phyloP scores from a whole-genome alignment of 2,329 filamentous ascomycete genomes.

The Lachnellula suecica region DNA sequence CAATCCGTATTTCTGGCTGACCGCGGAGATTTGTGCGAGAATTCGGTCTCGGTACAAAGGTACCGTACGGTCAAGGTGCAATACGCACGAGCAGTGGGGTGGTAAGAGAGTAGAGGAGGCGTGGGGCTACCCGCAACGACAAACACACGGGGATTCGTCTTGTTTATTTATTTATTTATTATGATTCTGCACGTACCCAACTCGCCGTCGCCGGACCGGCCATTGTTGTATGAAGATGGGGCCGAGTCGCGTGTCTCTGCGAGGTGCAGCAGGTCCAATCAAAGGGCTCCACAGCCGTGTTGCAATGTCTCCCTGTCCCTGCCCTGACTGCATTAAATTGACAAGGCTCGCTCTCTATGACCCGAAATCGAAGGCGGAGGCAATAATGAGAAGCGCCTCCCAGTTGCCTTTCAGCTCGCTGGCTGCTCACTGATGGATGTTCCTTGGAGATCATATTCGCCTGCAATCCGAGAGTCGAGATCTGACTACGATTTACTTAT shows the following conservation, averaged over 20 bases:
- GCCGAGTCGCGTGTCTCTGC: slow-evolving; percentile 17
- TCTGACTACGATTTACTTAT: no score
- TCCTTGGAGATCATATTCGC: no score
- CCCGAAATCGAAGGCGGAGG: not conserved
- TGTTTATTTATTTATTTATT: not conserved
- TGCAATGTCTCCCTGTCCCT: slow-evolving; percentile 14
- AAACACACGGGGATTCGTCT: not conserved
- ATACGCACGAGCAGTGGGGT: no score
- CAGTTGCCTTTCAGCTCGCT: slow-evolving; percentile 1
- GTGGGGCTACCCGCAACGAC: slow-evolving; percentile 1
- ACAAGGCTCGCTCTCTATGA: slow-evolving; percentile 1
- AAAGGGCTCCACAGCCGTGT: slow-evolving; percentile 6
- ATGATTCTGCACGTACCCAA: slow-evolving; percentile 14
- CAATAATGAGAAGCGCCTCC: not conserved
- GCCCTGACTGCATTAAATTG: slow-evolving; percentile 4
- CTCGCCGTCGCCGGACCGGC: slow-evolving; percentile 9
- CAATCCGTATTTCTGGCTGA: no score
- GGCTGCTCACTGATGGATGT: no score
- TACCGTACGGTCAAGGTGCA: no score
- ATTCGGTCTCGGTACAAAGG: no score
- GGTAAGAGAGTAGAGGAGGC: no score
- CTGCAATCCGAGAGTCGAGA: no score
- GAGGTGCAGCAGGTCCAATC: slow-evolving; percentile 15
- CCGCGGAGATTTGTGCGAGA: no score
- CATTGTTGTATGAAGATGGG: slow-evolving; percentile 12